Percentiles rank a stretch among this genome's conserved stretches.
Conservation (phyloP, 129 eudicot species). For the Lactuca saligna region DNA sequence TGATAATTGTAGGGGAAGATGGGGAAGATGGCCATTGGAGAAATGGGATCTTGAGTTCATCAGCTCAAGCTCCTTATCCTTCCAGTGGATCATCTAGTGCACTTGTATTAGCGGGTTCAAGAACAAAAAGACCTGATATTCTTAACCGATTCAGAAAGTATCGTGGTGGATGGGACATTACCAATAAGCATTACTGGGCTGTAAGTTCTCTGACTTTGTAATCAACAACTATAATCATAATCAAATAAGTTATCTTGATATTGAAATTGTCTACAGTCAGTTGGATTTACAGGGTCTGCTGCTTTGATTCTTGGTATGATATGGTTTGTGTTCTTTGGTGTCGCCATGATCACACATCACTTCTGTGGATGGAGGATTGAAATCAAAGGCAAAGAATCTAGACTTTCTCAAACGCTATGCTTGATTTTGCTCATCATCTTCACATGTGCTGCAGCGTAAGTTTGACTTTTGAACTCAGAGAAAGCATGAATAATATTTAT, state of each 20-base stretch:
- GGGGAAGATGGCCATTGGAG: constrained; percentile 66
- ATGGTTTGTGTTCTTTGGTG: constrained; percentile 79
- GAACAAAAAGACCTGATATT: constrained; percentile 82
- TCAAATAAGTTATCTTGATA: neutral
- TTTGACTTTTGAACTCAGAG: neutral
- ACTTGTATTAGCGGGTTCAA: constrained; percentile 68
- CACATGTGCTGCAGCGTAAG: constrained; percentile 90
- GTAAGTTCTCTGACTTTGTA: constrained; percentile 42
- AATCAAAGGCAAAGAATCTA: constrained; percentile 55
- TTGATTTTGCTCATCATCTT: constrained; percentile 61
- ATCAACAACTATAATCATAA: neutral
- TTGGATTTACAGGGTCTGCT: constrained; percentile 88
- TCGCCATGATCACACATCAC: constrained; percentile 69
- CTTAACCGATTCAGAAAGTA: constrained; percentile 56
- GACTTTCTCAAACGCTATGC: constrained; percentile 48
- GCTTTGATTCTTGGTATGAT: constrained; percentile 68
- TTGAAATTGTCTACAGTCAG: constrained; percentile 64
- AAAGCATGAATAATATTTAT: neutral
- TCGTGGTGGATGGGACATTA: constrained; percentile 89
- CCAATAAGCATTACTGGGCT: constrained; percentile 88
- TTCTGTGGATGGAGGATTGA: constrained; percentile 78
- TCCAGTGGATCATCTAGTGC: constrained; percentile 39
- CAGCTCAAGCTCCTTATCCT: constrained; percentile 59
- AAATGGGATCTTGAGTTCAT: constrained; percentile 40
- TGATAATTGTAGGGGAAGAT: constrained; percentile 49